These are phyloP conservation scores for Heliamphora exappendiculata DNA, from an alignment of 148 eudicot genomes.

Conservation along the genomic window DNA sequence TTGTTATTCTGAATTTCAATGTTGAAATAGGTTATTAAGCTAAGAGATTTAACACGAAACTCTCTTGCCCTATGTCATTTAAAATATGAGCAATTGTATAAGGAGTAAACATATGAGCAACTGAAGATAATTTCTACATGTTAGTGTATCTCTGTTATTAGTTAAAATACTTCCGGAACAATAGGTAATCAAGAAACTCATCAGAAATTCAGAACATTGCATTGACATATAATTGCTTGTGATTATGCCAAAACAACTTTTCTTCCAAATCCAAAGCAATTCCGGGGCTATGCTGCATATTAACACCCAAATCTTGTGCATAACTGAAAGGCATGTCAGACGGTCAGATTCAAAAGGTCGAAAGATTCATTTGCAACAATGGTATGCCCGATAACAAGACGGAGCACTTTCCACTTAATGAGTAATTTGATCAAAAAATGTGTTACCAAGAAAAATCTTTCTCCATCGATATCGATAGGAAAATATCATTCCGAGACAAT, in stretches of 20 bases:
- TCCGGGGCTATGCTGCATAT: too few species aligned
- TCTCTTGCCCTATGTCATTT: not conserved
- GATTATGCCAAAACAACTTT: not conserved
- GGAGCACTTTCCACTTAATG: too few species aligned
- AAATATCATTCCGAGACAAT: too few species aligned
- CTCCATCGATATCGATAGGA: too few species aligned
- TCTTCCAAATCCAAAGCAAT: not conserved
- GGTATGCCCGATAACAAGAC: too few species aligned
- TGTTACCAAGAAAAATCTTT: too few species aligned
- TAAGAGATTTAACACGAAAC: not conserved
- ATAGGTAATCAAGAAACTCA: not conserved
- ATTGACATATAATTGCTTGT: not conserved
- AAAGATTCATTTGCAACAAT: too few species aligned
- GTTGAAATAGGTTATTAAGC: not conserved
- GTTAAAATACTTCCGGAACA: not conserved
- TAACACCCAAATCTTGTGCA: too few species aligned
- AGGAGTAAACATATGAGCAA: not conserved
- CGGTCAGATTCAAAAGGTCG: too few species aligned
- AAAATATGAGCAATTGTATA: not conserved
- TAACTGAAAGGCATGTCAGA: too few species aligned
- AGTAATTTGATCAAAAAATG: too few species aligned
- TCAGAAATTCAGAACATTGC: not conserved
- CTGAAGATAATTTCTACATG: not conserved
- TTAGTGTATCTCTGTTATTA: not conserved
- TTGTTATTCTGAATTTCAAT: not conserved